Percentiles rank a stretch among this genome's conserved stretches.
phyloP scores from a whole-genome alignment of 371 early-diverging fungal species.

The Saksenaea vasiformis region DNA sequence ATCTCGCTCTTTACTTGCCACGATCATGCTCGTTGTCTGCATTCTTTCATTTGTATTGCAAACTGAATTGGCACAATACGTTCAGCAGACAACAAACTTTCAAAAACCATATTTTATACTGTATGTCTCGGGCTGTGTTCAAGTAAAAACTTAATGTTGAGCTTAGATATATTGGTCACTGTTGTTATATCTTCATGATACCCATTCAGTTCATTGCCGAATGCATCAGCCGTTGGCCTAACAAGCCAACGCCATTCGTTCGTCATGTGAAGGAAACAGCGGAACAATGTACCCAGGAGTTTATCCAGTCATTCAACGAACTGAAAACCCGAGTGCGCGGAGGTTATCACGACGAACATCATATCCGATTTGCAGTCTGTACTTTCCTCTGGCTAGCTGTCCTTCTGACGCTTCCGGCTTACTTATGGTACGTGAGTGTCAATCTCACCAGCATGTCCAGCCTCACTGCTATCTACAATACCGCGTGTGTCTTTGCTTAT shows the following conservation, averaged over 20 bases:
- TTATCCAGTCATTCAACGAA: conserved; percentile 8
- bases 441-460: conserved; percentile 75
- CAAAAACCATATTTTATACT: conserved; percentile 81
- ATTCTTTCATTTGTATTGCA: conserved; percentile 65
- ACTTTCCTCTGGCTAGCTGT: conserved; percentile 40
- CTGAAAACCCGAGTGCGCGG: conserved; percentile 9
- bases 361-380: conserved; percentile 35
- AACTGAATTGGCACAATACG: conserved; percentile 69
- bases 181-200: conserved; percentile 66
- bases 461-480: conserved; percentile 83
- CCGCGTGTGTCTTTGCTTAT: conserved; percentile 81
- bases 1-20: conserved; percentile 34
- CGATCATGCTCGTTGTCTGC: conserved; percentile 55
- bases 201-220: conserved; percentile 65
- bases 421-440: conserved; percentile 83
- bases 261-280: conserved; percentile 8
- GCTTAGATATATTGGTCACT: conserved; percentile 69
- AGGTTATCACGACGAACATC: background rate
- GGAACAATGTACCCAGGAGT: background rate
- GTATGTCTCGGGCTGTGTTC: conserved; percentile 33
- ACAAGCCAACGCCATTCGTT: conserved; percentile 12
- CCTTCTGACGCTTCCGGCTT: conserved; percentile 69
- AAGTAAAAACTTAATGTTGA: background rate
- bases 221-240: conserved; percentile 29
- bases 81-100: conserved; percentile 61